A percentile compares a stretch with the other conserved stretches of the same genome.
These are phyloP conservation scores for Apium graveolens DNA, from an alignment of 129 eudicot species.

Conservation along the genomic window DNA sequence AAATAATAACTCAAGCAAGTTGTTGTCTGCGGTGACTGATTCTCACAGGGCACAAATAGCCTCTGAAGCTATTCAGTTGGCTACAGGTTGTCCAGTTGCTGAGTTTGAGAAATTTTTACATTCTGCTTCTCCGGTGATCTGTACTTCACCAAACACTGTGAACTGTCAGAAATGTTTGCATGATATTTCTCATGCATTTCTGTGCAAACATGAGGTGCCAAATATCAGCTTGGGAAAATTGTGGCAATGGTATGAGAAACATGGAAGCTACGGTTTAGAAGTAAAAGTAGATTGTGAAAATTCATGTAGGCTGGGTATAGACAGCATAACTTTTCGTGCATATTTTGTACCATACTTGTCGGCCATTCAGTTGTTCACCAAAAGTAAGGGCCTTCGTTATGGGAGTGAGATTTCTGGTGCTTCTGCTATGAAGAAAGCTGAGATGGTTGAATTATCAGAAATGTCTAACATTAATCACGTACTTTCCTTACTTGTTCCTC, in stretches of 20 bases:
- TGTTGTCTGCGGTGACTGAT: slow-evolving; percentile 16
- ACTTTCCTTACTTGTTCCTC: slow-evolving; percentile 17
- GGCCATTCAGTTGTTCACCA: slow-evolving; percentile 31
- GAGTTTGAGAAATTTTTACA: slow-evolving; percentile 25
- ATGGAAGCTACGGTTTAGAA: slow-evolving; percentile 31
- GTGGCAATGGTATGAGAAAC: slow-evolving; percentile 41
- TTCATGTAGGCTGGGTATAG: slow-evolving; percentile 13
- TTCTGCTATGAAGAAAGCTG: background rate
- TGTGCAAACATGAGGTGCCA: slow-evolving; percentile 17
- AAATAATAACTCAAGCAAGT: slow-evolving; percentile 5
- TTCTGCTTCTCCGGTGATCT: slow-evolving; percentile 28
- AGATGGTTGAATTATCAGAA: slow-evolving; percentile 1
- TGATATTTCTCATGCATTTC: background rate
- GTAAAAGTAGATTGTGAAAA: slow-evolving; percentile 14
- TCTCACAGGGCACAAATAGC: slow-evolving; percentile 23
- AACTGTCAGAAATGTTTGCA: slow-evolving; percentile 12
- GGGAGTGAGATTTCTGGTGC: background rate
- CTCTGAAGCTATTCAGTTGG: slow-evolving; percentile 21
- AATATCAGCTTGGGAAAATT: slow-evolving; percentile 15
- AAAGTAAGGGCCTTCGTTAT: slow-evolving; percentile 4
- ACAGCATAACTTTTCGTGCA: slow-evolving; percentile 19
- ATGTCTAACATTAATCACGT: background rate
- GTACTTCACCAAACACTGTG: background rate
- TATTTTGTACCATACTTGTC: slow-evolving; percentile 34
- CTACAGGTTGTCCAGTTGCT: slow-evolving; percentile 26